phyloP scores from a whole-genome alignment of 1,284 basidiomycete species.

The Ustilago tritici region DNA sequence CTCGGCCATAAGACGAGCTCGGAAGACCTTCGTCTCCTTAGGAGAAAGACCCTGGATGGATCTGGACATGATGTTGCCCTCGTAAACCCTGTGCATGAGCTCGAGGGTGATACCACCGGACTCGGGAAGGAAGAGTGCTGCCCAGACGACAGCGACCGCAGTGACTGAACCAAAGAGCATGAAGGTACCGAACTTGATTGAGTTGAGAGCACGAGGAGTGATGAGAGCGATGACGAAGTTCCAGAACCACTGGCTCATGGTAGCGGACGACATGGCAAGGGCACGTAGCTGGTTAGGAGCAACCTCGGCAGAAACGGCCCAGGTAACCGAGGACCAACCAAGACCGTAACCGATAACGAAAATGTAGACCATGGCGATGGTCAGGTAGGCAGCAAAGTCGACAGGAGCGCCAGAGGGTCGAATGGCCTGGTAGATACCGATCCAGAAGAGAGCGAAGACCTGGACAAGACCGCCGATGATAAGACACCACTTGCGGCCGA shows the following conservation, averaged over 20 bases:
- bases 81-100: conserved; percentile 58
- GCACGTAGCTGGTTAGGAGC: conserved; percentile 67
- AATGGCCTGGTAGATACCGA: conserved; percentile 46
- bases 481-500: conserved; percentile 51
- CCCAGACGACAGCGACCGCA: conserved; percentile 58
- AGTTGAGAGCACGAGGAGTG: conserved; percentile 60
- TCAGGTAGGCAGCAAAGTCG: conserved; percentile 39
- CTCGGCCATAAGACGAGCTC: conserved; percentile 39
- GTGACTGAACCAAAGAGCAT: conserved; percentile 61
- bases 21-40: conserved; percentile 43
- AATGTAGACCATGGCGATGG: conserved; percentile 51
- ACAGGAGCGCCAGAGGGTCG: conserved; percentile 40
- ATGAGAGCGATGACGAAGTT: conserved; percentile 66
- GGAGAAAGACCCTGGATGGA: conserved; percentile 57
- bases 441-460: conserved; percentile 48
- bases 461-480: conserved; percentile 50
- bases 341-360: conserved; percentile 43
- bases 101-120: conserved; percentile 63
- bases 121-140: conserved; percentile 63
- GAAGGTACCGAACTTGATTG: conserved; percentile 66
- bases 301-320: conserved; percentile 63
- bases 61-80: conserved; percentile 61
- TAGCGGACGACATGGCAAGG: conserved; percentile 61
- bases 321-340: conserved; percentile 49
- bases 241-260: conserved; percentile 58